Base-by-base conservation (phyloP, 495 filamentous ascomycete genomes). In the Gamarada debralockiae region DNA sequence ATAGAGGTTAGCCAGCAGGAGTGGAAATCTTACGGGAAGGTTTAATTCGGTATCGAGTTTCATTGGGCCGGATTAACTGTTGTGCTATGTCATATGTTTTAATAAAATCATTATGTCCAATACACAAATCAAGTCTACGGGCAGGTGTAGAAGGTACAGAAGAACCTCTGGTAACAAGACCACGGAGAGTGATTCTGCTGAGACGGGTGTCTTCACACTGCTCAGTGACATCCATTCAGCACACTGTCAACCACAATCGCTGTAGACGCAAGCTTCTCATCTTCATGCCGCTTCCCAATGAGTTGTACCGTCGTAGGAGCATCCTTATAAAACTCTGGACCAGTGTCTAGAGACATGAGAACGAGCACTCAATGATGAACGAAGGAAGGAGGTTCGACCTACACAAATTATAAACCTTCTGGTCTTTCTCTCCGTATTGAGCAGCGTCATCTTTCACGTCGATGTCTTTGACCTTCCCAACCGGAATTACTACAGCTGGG, bases 401-500 rank as follows among this genome's bases (percentile, higher is more conserved):
- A 57, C 54, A 57, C 3, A 57, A 38, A 52, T 27, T 31, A 33
- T 57, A 57, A 23, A 52, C 1, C 29, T 41, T 20, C 21, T 37
- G 8, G 25, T 57, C 54, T 9, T 47, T 38, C 13, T 20, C 3
- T 1, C 54, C 54, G 33, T 46, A 57, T 15, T 51, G 41, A 6
- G 47, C 47, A 24, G 39, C 39, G 49, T 56, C 53, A 38, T 57
- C 48, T n/a, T 7, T 15, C 3, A 24, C 6, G 18, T 57, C 54
- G 1, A 15, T 12, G 1, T 52, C 48, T 29, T 39, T 2, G 1
- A 57, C 54, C 22, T 51, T 37, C 13, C 37, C 54, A 1, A 52
- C 48, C 3, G 60, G 60, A 20, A 62, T 44, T 2, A 59, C 48
- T n/a, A 44, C 39, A 23, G 48, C 60, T 2, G 60, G 54, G 45